Conservation (phyloP, 2,329 filamentous ascomycete genomes). For the Ascochyta rabiei region DNA sequence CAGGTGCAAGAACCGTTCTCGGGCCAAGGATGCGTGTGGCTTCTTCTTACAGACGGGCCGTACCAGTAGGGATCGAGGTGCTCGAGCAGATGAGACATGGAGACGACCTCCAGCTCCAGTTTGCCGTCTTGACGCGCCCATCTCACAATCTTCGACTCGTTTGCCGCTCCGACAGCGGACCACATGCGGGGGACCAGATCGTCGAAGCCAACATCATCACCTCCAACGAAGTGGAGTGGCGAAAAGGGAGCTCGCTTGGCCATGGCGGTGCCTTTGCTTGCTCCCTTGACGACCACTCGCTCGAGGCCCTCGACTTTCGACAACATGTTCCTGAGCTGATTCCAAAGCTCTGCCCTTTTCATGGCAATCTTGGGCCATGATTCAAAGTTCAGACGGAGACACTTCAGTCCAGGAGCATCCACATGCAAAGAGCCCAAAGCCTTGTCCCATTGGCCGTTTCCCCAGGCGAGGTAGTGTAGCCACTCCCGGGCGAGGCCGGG, state of each 20-base stretch:
- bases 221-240: conserved; percentile 45
- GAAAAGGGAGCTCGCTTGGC: conserved; percentile 43
- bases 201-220: conserved; percentile 42
- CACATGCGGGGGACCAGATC: conserved; percentile 45
- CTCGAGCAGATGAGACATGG: conserved; percentile 26
- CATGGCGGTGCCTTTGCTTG: conserved; percentile 41
- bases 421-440: conserved; percentile 29
- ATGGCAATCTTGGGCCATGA: conserved; percentile 42
- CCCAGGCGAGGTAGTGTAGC: conserved; percentile 44
- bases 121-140: conserved; percentile 38
- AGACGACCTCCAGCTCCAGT: conserved; percentile 41
- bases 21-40: conserved; percentile 35
- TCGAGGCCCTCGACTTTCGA: conserved; percentile 37
- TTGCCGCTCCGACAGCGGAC: conserved; percentile 25
- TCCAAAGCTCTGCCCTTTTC: conserved; percentile 40
- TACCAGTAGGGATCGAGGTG: conserved; percentile 24
- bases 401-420: conserved; percentile 41
- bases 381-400: conserved; percentile 44
- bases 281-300: conserved; percentile 41
- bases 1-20: conserved; percentile 38
- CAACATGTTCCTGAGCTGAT: conserved; percentile 39
- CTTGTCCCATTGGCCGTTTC: conserved; percentile 24
- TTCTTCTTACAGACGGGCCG: conserved; percentile 19
- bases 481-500: conserved; percentile 40
- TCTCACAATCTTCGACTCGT: conserved; percentile 36